Conservation (phyloP, 306 rosid genomes). For the Purshia tridentata region DNA sequence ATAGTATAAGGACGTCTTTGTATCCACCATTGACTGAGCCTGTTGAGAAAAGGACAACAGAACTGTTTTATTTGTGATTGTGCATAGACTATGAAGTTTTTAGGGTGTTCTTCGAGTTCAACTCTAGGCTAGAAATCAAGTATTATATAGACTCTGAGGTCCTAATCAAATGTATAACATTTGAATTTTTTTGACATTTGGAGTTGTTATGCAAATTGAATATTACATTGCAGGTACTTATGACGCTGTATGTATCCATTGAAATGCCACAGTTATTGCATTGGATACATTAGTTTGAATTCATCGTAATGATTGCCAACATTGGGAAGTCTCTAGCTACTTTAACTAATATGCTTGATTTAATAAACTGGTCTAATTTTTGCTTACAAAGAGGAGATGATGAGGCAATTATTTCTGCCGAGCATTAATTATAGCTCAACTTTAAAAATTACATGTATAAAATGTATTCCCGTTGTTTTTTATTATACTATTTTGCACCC, state of each 20-base stretch:
- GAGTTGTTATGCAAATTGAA: not conserved
- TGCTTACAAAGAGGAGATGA: not conserved
- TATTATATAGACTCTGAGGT: not conserved
- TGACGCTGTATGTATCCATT: not conserved
- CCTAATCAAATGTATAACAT: not conserved
- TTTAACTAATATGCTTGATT: not conserved
- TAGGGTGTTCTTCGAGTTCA: too few species aligned
- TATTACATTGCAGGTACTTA: not conserved
- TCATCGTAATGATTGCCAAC: not conserved
- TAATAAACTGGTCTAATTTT: not conserved
- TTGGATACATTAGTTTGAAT: not conserved
- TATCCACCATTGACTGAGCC: not conserved
- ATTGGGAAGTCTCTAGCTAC: not conserved
- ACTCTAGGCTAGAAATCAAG: not conserved
- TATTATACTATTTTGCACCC: not conserved
- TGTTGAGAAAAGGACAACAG: not conserved
- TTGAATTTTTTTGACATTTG: not conserved
- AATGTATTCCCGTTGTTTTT: not conserved
- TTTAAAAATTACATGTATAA: not conserved
- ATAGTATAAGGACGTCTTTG: not conserved
- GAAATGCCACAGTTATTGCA: not conserved
- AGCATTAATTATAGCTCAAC: not conserved
- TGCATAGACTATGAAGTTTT: not conserved
- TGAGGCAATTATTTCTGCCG: not conserved
- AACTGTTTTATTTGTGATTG: not conserved